Base-by-base conservation (phyloP, 2,329 filamentous ascomycete genomes). In the Diaporthe vaccinii region DNA sequence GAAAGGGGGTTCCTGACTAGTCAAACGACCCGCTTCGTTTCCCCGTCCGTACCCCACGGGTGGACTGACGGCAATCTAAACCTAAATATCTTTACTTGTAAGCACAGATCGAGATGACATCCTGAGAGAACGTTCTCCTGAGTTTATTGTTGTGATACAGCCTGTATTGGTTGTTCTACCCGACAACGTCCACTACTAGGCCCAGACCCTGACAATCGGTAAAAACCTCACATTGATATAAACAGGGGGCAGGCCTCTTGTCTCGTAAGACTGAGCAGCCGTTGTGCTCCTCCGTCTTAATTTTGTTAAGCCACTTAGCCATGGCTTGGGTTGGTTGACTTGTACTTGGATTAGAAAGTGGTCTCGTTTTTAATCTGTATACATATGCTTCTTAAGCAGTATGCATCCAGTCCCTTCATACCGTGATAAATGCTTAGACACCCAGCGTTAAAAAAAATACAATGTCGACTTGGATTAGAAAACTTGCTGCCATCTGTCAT, bases 51-150 rank as follows among this genome's bases (percentile, higher is more conserved):
- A 67, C 62, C 62, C 62, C 62, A 67, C 28, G 28, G 46, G 28
- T 67, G 62, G 62, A 67, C 44, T 36, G 44, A 67, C 28, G 62
- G 28, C 28, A 67, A 67, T 67, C 20, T 20, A 67, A 67, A 31
- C 31, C 20, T 51, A 51, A 25, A 25, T 31, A 25, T 22, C 22
- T 51, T 68, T 68, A 34, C 34, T 1, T 34, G 34, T 34, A 51
- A 53, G 62, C 17, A 25, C 20, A 51, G 62, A 68, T 68, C 62
- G 22, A 25, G 20, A 51, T 39, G 62, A n/a, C 12, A 51, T 51
- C 0, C 28, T 14, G 31, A n/a, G 31, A 65, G 17, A 39, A 5
- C 28, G 59, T 65, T 31, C 39, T 46, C 12, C 58, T 65, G 28
- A 53, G 25, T 49, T 28, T 20, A 51, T 17, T 49, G 4, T 20